Conservation (phyloP, 345 rosid genomes). For the Arabidopsis arenosa region DNA sequence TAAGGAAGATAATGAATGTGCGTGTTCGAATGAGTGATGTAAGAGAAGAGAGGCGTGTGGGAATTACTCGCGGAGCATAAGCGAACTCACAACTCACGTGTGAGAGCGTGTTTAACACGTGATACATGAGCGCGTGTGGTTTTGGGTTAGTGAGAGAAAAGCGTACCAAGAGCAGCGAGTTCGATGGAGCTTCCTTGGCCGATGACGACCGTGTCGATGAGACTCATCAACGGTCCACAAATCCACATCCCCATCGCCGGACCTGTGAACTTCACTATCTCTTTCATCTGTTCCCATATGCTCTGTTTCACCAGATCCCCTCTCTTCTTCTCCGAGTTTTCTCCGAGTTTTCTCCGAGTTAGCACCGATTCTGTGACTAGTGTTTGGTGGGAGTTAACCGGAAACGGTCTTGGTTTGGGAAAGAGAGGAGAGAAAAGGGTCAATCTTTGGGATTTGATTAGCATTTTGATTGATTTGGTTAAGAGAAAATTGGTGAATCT, state of each 20-base stretch:
- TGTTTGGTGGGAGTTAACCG: slow-evolving; percentile 34
- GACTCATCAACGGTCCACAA: slow-evolving; percentile 97
- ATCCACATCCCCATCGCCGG: slow-evolving; percentile 94
- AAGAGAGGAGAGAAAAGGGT: slow-evolving; percentile 30
- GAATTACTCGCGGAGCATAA: slow-evolving; percentile 35
- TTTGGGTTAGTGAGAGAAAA: slow-evolving; percentile 9
- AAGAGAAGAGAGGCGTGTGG: slow-evolving; percentile 42
- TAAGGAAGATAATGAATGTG: background rate
- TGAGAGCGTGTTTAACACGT: slow-evolving; percentile 17
- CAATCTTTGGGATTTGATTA: slow-evolving; percentile 51
- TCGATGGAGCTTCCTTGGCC: slow-evolving; percentile 92
- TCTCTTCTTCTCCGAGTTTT: slow-evolving; percentile 48
- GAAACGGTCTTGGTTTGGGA: slow-evolving; percentile 25
- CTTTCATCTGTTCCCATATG: slow-evolving; percentile 73
- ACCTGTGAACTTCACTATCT: slow-evolving; percentile 81
- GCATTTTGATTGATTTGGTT: slow-evolving; percentile 17
- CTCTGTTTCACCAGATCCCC: slow-evolving; percentile 58
- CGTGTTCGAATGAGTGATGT: slow-evolving; percentile 32
- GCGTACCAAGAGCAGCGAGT: slow-evolving; percentile 93
- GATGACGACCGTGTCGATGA: slow-evolving; percentile 84
- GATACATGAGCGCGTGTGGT: background rate
- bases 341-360: slow-evolving; percentile 65
- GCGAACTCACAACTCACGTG: slow-evolving; percentile 40
- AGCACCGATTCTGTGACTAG: slow-evolving; percentile 56
- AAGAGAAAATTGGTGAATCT: background rate